phyloP scores from a whole-genome alignment of 2,329 filamentous ascomycete genomes.

The Aureobasidium mangrovei region DNA sequence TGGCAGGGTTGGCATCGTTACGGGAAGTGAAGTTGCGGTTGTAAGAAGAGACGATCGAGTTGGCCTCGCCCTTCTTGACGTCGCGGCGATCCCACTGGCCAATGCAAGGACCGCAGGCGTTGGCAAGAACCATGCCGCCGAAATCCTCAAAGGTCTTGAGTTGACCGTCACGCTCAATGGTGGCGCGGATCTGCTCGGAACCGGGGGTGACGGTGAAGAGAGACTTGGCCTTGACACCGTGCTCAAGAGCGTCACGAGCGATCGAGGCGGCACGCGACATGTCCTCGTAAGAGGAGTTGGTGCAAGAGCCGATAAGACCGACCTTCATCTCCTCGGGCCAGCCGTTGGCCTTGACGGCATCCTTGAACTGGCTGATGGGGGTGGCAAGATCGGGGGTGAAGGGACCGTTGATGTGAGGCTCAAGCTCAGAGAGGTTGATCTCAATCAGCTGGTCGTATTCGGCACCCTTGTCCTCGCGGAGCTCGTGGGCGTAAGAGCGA shows the following conservation, averaged over 20 bases:
- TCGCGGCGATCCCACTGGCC: constrained; percentile 93
- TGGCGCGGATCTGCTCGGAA: constrained; percentile 93
- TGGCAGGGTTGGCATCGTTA: constrained; percentile 92
- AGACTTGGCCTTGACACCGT: constrained; percentile 88
- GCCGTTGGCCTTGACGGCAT: constrained; percentile 85
- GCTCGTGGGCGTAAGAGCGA: constrained; percentile 72
- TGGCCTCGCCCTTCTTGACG: constrained; percentile 88
- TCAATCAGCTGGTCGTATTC: constrained; percentile 96
- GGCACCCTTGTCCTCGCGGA: constrained; percentile 78
- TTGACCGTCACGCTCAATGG: constrained; percentile 82
- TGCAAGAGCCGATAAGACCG: constrained; percentile 95
- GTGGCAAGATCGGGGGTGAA: constrained; percentile 98
- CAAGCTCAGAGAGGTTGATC: constrained; percentile 88
- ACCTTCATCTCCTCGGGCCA: constrained; percentile 98
- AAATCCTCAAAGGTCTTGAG: constrained; percentile 94
- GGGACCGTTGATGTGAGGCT: constrained; percentile 97
- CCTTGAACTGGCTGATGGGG: constrained; percentile 94
- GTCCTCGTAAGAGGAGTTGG: constrained; percentile 81
- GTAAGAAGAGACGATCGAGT: constrained; percentile 97
- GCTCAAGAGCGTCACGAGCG: constrained; percentile 78
- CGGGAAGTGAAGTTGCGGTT: constrained; percentile 99
- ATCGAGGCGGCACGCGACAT: constrained; percentile 92
- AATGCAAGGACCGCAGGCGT: constrained; percentile 85
- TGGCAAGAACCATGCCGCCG: constrained; percentile 87
- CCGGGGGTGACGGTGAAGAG: constrained; percentile 93